A percentile compares a stretch with the other conserved stretches of the same genome.
Conservation (phyloP, 2,329 filamentous ascomycete genomes). For the Cytospora piceicola region DNA sequence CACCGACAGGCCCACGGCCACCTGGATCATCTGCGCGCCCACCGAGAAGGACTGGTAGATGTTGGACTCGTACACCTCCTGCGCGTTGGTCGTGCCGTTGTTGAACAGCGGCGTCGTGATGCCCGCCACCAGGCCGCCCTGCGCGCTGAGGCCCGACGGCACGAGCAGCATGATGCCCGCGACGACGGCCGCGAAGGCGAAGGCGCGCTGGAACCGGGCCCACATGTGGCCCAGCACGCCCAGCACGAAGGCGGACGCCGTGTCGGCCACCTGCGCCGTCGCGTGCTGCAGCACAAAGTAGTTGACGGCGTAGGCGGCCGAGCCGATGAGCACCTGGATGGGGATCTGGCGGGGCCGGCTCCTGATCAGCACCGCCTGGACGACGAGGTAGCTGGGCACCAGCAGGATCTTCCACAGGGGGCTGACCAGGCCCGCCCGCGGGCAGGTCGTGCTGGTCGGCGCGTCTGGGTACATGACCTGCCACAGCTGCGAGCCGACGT, state of each 20-base stretch:
- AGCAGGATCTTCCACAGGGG: constrained; percentile 61
- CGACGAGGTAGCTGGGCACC: constrained; percentile 69
- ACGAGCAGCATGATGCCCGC: constrained; percentile 27
- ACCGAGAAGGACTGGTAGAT: constrained; percentile 26
- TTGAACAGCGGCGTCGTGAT: constrained; percentile 27
- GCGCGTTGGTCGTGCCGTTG: constrained; percentile 8
- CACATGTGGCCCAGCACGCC: constrained; percentile 29
- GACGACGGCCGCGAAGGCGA: constrained; percentile 29
- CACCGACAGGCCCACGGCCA: constrained; percentile 18
- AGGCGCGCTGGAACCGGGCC: constrained; percentile 29
- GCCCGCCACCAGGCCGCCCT: constrained; percentile 24
- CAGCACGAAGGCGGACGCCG: constrained; percentile 26
- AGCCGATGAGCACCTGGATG: constrained; percentile 30
- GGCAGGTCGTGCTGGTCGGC: constrained; percentile 38
- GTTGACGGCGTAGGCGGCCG: constrained; percentile 31
- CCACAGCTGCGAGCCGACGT: constrained; percentile 40
- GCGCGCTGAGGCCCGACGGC: constrained; percentile 26
- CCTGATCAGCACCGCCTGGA: constrained; percentile 38
- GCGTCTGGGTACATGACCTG: constrained; percentile 40
- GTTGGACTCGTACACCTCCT: constrained; percentile 18
- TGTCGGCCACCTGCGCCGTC: constrained; percentile 28
- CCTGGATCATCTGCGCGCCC: constrained; percentile 26
- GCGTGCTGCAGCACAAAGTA: constrained; percentile 31
- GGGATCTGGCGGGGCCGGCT: constrained; percentile 27
- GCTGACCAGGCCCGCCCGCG: constrained; percentile 34